Evolutionary conservation across 768 basidiomycete species (phyloP), one percentile per base, ranked within the genome.

Genomic region (Mycena crocata): DNA sequence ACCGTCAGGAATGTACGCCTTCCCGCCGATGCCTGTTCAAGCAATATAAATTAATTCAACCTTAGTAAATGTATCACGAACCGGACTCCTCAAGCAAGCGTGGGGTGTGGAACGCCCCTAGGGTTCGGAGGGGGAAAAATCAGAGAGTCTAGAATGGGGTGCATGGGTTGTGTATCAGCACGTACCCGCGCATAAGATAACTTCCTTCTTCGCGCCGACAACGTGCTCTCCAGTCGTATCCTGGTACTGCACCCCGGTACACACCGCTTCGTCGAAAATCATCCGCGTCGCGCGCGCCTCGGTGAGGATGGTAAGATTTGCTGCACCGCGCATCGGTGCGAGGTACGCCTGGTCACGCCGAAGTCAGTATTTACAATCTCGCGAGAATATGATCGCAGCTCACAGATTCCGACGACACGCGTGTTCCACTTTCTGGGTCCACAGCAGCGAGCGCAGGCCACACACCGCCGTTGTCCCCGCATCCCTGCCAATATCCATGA

Each of bases 111-210:
- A 45, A 57, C 26, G 31, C 32, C 5, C 56, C 56, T 57, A 24
- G 5, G 26, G n/a, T n/a, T n/a, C n/a, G 23, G 31, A 21, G 12
- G 8, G 9, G 23, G 13, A 48, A 10, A 15, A 6, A 24, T 26
- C 14, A 48, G 46, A 15, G 14, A 9, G 6, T 24, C 21, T 7
- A n/a, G 28, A 30, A 8, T 7, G 7, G 14, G 9, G 23, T 6
- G 28, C 9, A 48, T 26, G n/a, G n/a, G n/a, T 26, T 24, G 14
- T 15, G 34, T 14, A 31, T 34, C 8, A 28, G 17, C 15, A 19
- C 42, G 31, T n/a, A 61, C 59, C 59, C 7, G 49, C 59, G 39
- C 59, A 61, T 9, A 61, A 19, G 14, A 61, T 37, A 21, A 61
- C 49, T 37, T 61, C 59, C 19, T 23, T 57, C 21, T 57, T 57